phyloP scores from a whole-genome alignment of 495 filamentous ascomycete genomes.

The Neurospora sp. region DNA sequence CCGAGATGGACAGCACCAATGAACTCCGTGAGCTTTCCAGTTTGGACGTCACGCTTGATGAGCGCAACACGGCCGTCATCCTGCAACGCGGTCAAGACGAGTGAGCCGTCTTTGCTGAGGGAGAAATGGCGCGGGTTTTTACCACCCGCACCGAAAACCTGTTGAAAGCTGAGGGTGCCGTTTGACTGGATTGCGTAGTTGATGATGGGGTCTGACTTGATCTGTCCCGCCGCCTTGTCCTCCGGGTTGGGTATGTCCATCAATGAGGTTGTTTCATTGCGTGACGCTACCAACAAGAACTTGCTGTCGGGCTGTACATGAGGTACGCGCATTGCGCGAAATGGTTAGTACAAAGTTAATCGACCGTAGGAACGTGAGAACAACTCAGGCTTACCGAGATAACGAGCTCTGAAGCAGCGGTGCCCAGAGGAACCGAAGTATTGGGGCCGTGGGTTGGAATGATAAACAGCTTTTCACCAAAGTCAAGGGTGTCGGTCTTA shows the following conservation, averaged over 20 bases:
- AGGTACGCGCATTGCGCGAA: background rate
- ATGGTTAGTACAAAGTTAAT: background rate
- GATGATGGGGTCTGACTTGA: conserved; percentile 37
- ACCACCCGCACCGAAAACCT: conserved; percentile 48
- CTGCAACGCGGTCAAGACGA: conserved; percentile 56
- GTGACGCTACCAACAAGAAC: conserved; percentile 56
- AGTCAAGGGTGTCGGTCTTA: conserved; percentile 29
- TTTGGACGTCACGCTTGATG: conserved; percentile 44
- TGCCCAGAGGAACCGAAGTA: background rate
- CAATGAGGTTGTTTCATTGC: conserved; percentile 41
- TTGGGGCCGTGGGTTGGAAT: conserved; percentile 36
- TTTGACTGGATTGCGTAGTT: conserved; percentile 34
- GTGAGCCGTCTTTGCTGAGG: conserved; percentile 50
- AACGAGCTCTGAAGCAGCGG: conserved; percentile 40
- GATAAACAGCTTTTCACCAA: conserved; percentile 31
- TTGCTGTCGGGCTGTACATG: conserved; percentile 41
- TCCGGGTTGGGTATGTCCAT: conserved; percentile 31
- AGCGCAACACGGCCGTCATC: conserved; percentile 48
- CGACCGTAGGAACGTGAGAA: background rate
- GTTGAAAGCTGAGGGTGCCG: conserved; percentile 40
- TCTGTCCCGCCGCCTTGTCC: conserved; percentile 28
- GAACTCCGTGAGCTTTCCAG: conserved; percentile 45
- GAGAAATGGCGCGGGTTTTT: conserved; percentile 53
- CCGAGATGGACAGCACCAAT: conserved; percentile 37
- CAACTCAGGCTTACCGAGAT: conserved; percentile 41